Percentiles rank a stretch among this genome's conserved stretches.
Evolutionary conservation across 139 green algal genomes (phyloP).

Genomic region (Micractinium conductrix): DNA sequence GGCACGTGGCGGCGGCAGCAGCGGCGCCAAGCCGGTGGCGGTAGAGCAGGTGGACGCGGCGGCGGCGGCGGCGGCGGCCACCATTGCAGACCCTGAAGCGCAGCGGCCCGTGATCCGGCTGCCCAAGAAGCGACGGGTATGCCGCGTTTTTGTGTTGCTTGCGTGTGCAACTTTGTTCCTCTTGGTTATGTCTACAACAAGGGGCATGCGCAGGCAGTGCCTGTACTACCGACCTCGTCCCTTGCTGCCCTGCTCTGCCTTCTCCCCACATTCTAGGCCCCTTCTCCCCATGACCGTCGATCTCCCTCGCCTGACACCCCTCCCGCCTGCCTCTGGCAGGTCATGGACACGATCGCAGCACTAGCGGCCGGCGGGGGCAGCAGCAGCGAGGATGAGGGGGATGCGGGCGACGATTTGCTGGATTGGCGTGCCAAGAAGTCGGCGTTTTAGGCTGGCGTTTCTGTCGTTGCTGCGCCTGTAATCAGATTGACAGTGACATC

Average conservation of each 20-base stretch:
- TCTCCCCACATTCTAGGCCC: too few relatives aligned
- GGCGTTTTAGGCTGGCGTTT: conserved; percentile 1
- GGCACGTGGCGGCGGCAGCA: neutral
- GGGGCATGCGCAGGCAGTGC: neutral
- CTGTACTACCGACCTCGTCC: neutral
- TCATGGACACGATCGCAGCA: conserved; percentile 19
- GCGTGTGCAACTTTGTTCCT: too few relatives aligned
- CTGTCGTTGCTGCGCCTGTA: too few relatives aligned
- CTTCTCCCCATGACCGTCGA: too few relatives aligned
- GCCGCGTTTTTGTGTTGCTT: neutral
- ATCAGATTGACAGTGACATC: too few relatives aligned
- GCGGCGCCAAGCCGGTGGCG: neutral
- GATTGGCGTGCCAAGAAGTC: conserved; percentile 47
- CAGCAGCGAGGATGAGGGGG: neutral
- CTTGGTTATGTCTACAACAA: too few relatives aligned
- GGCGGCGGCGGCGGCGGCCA: neutral
- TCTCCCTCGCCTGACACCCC: neutral
- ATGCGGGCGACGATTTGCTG: conserved; percentile 1
- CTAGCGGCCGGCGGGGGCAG: conserved; percentile 11
- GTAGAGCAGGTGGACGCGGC: conserved; percentile 15
- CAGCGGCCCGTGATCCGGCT: conserved; percentile 22
- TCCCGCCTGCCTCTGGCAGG: neutral
- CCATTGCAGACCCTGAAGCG: conserved; percentile 31
- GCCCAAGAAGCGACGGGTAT: conserved; percentile 38
- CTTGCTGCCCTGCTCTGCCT: too few relatives aligned